phyloP scores from a whole-genome alignment of 352 stramenopile species.

The Phytophthora citrophthora region DNA sequence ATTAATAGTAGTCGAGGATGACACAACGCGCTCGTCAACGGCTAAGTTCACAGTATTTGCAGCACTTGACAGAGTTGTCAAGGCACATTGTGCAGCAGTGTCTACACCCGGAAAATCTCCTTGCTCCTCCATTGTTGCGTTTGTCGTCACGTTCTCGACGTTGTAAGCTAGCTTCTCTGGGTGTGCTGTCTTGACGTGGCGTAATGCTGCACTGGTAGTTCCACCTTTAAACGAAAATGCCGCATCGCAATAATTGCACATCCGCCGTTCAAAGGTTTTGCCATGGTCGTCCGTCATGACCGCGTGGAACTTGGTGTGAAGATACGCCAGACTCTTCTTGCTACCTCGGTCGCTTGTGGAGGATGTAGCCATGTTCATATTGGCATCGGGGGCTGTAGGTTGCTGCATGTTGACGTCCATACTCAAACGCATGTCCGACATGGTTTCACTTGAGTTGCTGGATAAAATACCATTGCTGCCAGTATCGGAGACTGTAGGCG shows the following conservation, averaged over 20 bases:
- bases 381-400: not conserved
- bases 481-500: not conserved
- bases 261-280: constrained; percentile 45
- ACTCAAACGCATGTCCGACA: not conserved
- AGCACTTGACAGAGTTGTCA: not conserved
- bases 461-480: not conserved
- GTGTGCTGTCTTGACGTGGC: constrained; percentile 55
- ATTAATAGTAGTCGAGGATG: not conserved
- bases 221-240: constrained; percentile 62
- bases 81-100: not conserved
- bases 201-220: constrained; percentile 58
- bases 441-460: constrained; percentile 5
- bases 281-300: constrained; percentile 31
- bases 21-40: not conserved
- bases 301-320: constrained; percentile 41
- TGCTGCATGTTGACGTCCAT: constrained; percentile 1
- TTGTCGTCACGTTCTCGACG: not conserved
- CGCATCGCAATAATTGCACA: constrained; percentile 51
- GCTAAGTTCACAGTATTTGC: not conserved
- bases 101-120: not conserved
- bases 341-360: not conserved
- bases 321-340: constrained; percentile 54
- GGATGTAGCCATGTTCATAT: constrained; percentile 3
- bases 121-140: not conserved
- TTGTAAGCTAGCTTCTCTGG: constrained; percentile 21